A percentile compares a stretch with the other conserved stretches of the same genome.
phyloP scores from a whole-genome alignment of 2,329 filamentous ascomycete genomes.

The Lojkania enalia region DNA sequence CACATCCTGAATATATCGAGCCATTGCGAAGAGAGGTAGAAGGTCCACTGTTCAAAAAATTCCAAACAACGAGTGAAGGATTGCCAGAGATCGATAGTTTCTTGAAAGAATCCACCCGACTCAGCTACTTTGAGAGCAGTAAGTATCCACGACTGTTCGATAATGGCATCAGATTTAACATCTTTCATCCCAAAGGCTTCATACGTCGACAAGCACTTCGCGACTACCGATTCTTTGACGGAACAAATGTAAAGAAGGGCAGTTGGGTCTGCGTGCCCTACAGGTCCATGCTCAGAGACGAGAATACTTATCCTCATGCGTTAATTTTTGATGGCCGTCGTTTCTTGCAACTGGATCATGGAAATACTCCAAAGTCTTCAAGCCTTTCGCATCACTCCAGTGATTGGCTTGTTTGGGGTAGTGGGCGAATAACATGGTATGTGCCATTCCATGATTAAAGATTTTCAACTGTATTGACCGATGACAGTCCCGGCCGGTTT shows the following conservation, averaged over 20 bases:
- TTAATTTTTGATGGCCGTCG: conserved; percentile 13
- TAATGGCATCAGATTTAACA: too few species aligned
- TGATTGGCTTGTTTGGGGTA: conserved; percentile 15
- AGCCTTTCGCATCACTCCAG: conserved; percentile 4
- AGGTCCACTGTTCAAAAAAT: not conserved
- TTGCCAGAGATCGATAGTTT: conserved; percentile 20
- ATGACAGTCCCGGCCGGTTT: conserved; percentile 13
- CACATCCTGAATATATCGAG: conserved; percentile 16
- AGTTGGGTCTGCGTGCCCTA: conserved; percentile 17
- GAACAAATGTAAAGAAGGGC: conserved; percentile 16
- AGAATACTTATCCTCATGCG: conserved; percentile 9
- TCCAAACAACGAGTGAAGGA: not conserved
- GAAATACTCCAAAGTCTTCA: too few species aligned
- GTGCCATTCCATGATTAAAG: not conserved
- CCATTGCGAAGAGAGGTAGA: conserved; percentile 16
- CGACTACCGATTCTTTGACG: conserved; percentile 21
- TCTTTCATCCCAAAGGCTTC: not conserved
- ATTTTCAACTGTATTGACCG: not conserved
- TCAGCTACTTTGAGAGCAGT: conserved; percentile 15
- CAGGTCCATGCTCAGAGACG: conserved; percentile 13
- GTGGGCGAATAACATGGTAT: conserved; percentile 3
- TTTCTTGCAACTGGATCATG: conserved; percentile 4
- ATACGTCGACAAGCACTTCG: conserved; percentile 17
- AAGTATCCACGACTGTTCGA: conserved; percentile 1
- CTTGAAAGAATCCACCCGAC: conserved; percentile 18